Conservation (phyloP, 2,329 filamentous ascomycete genomes). For the Diaporthe longicolla region DNA sequence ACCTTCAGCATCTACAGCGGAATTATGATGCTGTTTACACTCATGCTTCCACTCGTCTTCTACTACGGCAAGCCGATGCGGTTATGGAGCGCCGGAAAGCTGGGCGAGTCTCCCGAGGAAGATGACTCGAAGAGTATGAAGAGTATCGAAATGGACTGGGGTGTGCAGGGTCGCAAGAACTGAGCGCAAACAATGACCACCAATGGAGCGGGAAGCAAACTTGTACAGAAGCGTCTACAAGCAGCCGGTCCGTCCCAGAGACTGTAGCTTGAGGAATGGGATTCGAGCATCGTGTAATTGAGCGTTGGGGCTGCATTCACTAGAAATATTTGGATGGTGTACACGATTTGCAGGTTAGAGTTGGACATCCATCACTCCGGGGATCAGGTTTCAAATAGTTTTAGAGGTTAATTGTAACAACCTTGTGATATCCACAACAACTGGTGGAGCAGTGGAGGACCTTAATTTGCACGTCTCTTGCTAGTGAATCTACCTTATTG, state of each 20-base stretch:
- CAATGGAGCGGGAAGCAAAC: not conserved
- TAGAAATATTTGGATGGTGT: conserved; percentile 8
- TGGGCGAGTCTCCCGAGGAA: not conserved
- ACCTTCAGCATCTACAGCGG: conserved; percentile 44
- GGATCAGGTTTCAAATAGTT: not conserved
- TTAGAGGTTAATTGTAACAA: conserved; percentile 24
- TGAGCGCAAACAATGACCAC: not conserved
- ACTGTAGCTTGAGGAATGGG: not conserved
- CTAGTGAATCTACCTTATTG: too few species aligned
- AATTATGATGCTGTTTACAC: conserved; percentile 41
- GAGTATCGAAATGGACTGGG: conserved; percentile 38
- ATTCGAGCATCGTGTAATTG: conserved; percentile 1
- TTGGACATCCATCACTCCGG: not conserved
- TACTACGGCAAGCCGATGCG: conserved; percentile 41
- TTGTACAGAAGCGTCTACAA: not conserved
- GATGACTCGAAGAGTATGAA: conserved; percentile 41
- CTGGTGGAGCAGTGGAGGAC: not conserved
- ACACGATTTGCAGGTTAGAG: conserved; percentile 3
- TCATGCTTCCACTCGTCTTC: conserved; percentile 44
- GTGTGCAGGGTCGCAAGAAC: not conserved
- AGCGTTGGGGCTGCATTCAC: not conserved
- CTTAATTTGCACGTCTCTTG: not conserved
- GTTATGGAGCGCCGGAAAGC: conserved; percentile 39
- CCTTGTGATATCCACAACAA: not conserved
- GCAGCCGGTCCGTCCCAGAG: not conserved